phyloP scores from a whole-genome alignment of 2,329 filamentous ascomycete genomes.

The Aspergillus sp. region DNA sequence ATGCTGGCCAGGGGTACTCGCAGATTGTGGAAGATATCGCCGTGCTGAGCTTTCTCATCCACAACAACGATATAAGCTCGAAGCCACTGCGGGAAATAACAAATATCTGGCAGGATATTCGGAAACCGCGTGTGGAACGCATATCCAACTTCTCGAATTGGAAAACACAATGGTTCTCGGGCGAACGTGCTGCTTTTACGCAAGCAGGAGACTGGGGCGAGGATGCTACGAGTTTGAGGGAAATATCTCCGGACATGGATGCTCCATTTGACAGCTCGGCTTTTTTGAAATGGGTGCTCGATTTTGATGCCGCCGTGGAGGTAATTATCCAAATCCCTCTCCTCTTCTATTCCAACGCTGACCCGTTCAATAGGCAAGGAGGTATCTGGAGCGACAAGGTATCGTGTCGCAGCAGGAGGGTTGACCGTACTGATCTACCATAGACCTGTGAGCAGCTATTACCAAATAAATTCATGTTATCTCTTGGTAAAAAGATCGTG shows the following conservation, averaged over 20 bases:
- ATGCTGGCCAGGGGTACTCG: background rate
- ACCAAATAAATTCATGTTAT: background rate
- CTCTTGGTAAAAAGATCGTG: background rate
- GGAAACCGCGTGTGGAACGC: background rate
- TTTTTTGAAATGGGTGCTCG: background rate
- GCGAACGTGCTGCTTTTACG: background rate
- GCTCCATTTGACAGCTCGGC: background rate
- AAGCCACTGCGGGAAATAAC: background rate
- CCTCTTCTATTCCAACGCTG: background rate
- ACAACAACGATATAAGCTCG: background rate
- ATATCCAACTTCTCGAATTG: background rate
- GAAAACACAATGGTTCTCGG: background rate
- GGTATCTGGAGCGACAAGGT: background rate
- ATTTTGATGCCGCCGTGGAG: background rate
- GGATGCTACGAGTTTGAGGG: background rate
- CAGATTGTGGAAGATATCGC: background rate
- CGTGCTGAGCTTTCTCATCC: background rate
- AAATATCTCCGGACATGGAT: background rate
- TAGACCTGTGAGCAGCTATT: too few relatives aligned
- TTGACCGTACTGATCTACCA: background rate
- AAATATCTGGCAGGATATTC: background rate
- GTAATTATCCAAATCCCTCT: background rate
- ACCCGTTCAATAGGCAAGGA: background rate
- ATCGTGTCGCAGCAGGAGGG: background rate
- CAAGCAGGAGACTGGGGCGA: background rate